A percentile compares a stretch with the other conserved stretches of the same genome.
These are phyloP conservation scores for Acer campestre DNA, from an alignment of 345 rosid species.

Conservation along the genomic window DNA sequence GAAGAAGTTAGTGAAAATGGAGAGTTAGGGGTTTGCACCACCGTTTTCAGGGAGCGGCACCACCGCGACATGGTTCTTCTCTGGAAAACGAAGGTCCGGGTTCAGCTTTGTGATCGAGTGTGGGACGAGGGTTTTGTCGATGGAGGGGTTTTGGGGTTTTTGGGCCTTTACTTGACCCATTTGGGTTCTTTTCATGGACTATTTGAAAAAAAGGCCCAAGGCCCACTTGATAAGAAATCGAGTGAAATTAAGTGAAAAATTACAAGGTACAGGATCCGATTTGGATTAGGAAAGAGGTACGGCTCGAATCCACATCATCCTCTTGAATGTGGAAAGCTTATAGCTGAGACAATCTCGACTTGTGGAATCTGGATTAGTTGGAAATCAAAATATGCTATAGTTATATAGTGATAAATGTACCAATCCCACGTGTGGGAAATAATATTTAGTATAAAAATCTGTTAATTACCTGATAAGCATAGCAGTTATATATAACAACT, in stretches of 20 bases:
- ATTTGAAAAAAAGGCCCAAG: no score
- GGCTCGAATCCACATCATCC: no score
- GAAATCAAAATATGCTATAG: no score
- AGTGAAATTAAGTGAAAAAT: no score
- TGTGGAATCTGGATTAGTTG: no score
- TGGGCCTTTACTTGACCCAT: neutral
- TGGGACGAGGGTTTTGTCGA: neutral
- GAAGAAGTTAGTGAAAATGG: constrained; percentile 4
- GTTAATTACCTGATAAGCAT: neutral
- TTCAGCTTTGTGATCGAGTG: neutral
- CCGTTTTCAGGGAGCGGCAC: constrained; percentile 56
- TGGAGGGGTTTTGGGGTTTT: neutral
- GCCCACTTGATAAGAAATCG: no score
- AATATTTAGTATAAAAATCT: neutral
- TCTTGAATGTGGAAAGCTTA: no score
- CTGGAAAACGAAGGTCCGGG: neutral
- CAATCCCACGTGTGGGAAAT: neutral
- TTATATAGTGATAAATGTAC: no score
- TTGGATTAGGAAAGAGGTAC: no score
- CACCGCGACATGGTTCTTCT: constrained; percentile 37
- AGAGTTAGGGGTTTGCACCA: constrained; percentile 20
- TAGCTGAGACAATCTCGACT: no score
- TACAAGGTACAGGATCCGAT: no score
- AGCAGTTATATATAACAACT: neutral
- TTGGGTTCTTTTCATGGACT: neutral